phyloP scores from a whole-genome alignment of 2,329 filamentous ascomycete genomes.

The Curvularia hawaiiensis region DNA sequence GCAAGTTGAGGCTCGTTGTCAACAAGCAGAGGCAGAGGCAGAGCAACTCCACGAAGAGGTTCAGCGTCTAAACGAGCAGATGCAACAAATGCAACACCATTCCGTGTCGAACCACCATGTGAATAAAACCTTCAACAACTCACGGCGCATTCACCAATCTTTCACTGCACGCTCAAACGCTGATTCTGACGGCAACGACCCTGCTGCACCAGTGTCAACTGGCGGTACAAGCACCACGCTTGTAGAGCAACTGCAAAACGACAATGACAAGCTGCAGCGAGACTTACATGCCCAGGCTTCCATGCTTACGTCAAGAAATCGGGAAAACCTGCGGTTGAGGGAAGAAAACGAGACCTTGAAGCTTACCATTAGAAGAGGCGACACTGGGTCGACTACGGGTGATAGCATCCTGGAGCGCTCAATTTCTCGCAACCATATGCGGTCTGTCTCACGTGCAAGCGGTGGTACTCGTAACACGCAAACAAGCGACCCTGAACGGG shows the following conservation, averaged over 20 bases:
- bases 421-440: conserved; percentile 78
- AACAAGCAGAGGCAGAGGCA: conserved; percentile 90
- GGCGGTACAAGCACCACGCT: conserved; percentile 65
- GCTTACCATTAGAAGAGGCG: conserved; percentile 77
- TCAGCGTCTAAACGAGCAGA: conserved; percentile 65
- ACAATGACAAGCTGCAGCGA: conserved; percentile 88
- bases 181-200: conserved; percentile 48
- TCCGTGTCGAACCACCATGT: conserved; percentile 46
- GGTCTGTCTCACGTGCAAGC: conserved; percentile 76
- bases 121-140: conserved; percentile 46
- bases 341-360: conserved; percentile 98
- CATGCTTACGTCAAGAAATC: conserved; percentile 94
- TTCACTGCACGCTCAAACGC: conserved; percentile 46
- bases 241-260: conserved; percentile 86
- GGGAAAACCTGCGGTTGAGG: conserved; percentile 92
- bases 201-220: conserved; percentile 29
- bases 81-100: conserved; percentile 35
- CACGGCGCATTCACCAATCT: conserved; percentile 47
- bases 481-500: conserved; percentile 69
- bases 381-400: conserved; percentile 65
- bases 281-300: conserved; percentile 96
- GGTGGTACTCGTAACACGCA: conserved; percentile 60
- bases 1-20: conserved; percentile 83
- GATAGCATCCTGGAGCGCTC: conserved; percentile 96
- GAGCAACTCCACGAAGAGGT: conserved; percentile 83